These are phyloP conservation scores for Aspergillus quadrilineatus DNA, from an alignment of 2,329 filamentous ascomycete genomes.

Conservation along the genomic window DNA sequence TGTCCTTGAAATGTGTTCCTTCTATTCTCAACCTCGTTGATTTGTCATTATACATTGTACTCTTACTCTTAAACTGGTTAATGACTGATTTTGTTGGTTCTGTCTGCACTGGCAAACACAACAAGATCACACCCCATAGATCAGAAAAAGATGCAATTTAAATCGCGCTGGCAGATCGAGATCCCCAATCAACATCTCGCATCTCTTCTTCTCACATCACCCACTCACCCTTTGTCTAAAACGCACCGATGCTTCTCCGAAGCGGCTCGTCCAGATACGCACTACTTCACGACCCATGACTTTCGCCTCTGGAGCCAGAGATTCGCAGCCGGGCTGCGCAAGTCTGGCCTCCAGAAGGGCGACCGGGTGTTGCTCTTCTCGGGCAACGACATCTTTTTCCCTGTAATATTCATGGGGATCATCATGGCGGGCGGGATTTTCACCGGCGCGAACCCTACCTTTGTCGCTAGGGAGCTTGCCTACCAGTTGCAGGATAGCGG, in stretches of 20 bases:
- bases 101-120: not conserved
- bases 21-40: too few species aligned
- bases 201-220: slow-evolving; percentile 51
- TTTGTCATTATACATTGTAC: too few species aligned
- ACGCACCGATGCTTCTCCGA: slow-evolving; percentile 58
- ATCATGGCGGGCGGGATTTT: slow-evolving; percentile 78
- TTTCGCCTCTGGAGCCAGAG: slow-evolving; percentile 72
- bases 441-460: slow-evolving; percentile 71
- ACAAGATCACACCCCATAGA: not conserved
- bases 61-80: too few species aligned
- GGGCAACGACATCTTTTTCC: slow-evolving; percentile 71
- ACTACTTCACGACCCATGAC: slow-evolving; percentile 62
- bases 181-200: slow-evolving; percentile 46
- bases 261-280: slow-evolving; percentile 64
- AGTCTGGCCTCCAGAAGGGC: slow-evolving; percentile 63
- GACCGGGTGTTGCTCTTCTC: slow-evolving; percentile 74
- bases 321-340: slow-evolving; percentile 65
- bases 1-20: too few species aligned
- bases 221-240: slow-evolving; percentile 46
- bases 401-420: slow-evolving; percentile 67
- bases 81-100: too few species aligned
- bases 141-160: slow-evolving; percentile 48
- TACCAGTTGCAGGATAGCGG: slow-evolving; percentile 73
- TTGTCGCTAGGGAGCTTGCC: slow-evolving; percentile 68
- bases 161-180: slow-evolving; percentile 50